A percentile compares a stretch with the other conserved stretches of the same genome.
These are phyloP conservation scores for Gracilaria domingensis DNA, from an alignment of 23 red algal species.

Conservation along the genomic window DNA sequence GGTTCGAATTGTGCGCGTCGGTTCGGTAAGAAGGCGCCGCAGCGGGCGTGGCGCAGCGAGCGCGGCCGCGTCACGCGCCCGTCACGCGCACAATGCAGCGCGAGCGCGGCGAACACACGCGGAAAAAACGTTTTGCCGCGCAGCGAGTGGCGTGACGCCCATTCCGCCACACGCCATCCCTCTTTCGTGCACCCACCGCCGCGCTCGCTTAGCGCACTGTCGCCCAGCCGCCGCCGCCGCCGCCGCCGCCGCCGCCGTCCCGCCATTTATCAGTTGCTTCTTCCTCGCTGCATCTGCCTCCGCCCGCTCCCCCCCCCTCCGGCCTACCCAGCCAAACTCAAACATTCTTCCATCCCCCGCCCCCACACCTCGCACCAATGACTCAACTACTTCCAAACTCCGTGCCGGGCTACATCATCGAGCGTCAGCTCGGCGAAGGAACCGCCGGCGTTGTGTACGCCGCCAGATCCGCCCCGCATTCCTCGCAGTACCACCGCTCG, in stretches of 20 bases:
- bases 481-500: conserved; percentile 14
- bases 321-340: not conserved
- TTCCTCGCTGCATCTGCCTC: not conserved
- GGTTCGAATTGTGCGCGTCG: not conserved
- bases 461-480: not conserved
- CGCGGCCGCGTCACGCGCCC: not conserved
- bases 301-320: not conserved
- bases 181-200: conserved; percentile 29
- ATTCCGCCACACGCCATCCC: not conserved
- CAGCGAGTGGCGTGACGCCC: conserved; percentile 3
- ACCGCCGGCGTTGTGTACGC: conserved; percentile 55
- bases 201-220: not conserved
- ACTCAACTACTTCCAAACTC: conserved; percentile 15
- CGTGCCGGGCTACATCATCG: conserved; percentile 44
- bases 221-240: not conserved
- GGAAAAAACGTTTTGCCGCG: conserved; percentile 41
- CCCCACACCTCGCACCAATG: not conserved
- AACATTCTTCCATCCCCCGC: not conserved
- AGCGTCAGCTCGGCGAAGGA: conserved; percentile 41
- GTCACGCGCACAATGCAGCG: not conserved
- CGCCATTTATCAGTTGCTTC: not conserved
- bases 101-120: not conserved
- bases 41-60: not conserved
- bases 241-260: not conserved
- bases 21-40: not conserved